Evolutionary conservation across 2,329 filamentous ascomycete genomes (phyloP).

Genomic region (Helotiales sp.): DNA sequence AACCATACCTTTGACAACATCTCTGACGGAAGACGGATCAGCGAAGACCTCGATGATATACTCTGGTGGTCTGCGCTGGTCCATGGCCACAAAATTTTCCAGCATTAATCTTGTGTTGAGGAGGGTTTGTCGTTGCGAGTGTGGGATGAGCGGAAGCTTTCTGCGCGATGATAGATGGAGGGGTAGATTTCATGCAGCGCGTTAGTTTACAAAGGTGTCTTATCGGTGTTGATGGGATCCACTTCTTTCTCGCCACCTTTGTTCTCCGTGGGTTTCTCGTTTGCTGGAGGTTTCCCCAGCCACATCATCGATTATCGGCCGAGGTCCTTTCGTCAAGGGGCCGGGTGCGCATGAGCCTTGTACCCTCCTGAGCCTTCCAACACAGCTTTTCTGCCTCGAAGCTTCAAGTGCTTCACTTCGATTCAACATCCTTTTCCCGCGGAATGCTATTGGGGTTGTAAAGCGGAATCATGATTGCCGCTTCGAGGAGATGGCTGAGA

Average conservation of each 20-base stretch:
- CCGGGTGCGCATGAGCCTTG: not conserved
- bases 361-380: not conserved
- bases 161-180: slow-evolving; percentile 23
- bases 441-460: slow-evolving; percentile 11
- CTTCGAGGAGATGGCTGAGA: slow-evolving; percentile 86
- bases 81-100: slow-evolving; percentile 46
- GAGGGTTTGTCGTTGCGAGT: slow-evolving; percentile 1
- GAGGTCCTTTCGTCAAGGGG: slow-evolving; percentile 10
- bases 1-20: slow-evolving; percentile 93
- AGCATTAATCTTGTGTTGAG: slow-evolving; percentile 13
- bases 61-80: slow-evolving; percentile 71
- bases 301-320: slow-evolving; percentile 15
- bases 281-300: slow-evolving; percentile 9
- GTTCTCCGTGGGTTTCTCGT: not conserved
- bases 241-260: slow-evolving; percentile 4
- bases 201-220: slow-evolving; percentile 4
- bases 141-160: slow-evolving; percentile 3
- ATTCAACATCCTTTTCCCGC: not conserved
- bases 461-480: slow-evolving; percentile 54
- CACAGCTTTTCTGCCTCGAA: not conserved
- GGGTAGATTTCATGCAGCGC: slow-evolving; percentile 19
- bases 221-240: slow-evolving; percentile 6
- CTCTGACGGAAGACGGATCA: slow-evolving; percentile 84
- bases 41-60: slow-evolving; percentile 94
- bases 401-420: not conserved